Percentiles rank a stretch among this genome's conserved stretches.
These are phyloP conservation scores for Penicillium sp. DNA, from an alignment of 2,329 filamentous ascomycete species.

Conservation along the genomic window DNA sequence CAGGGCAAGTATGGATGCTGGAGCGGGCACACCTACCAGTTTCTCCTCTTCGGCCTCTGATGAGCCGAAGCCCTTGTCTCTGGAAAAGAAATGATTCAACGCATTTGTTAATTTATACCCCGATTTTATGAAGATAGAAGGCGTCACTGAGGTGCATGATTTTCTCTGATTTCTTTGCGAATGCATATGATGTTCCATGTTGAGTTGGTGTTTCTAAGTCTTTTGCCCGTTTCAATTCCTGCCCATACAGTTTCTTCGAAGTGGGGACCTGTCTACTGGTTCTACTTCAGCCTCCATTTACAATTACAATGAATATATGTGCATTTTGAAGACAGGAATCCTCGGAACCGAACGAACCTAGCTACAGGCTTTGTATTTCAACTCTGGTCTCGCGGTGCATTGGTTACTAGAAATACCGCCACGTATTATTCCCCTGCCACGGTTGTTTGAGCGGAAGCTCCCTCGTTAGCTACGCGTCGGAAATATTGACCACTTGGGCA, in stretches of 20 bases:
- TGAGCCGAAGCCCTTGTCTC: constrained; percentile 23
- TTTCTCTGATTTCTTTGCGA: background rate
- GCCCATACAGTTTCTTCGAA: background rate
- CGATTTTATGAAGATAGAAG: constrained; percentile 17
- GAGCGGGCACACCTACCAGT: constrained; percentile 28
- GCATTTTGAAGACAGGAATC: background rate
- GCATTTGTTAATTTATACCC: constrained; percentile 24
- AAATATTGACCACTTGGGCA: too few species aligned
- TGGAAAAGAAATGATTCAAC: constrained; percentile 23
- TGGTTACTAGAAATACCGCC: too few species aligned
- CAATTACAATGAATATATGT: background rate
- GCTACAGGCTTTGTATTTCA: background rate
- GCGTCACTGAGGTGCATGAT: constrained; percentile 14
- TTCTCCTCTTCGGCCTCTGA: constrained; percentile 29
- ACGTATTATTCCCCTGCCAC: too few species aligned
- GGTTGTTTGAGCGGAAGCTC: too few species aligned
- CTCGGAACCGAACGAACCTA: background rate
- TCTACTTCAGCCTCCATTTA: background rate
- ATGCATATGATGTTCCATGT: background rate
- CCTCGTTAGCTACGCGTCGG: too few species aligned
- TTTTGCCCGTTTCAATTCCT: background rate
- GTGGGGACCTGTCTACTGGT: background rate
- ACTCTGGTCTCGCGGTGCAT: too few species aligned
- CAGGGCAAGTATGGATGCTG: constrained; percentile 30
- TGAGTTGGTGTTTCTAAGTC: background rate